Base-by-base conservation (phyloP, 306 rosid genomes). In the Pterocarpus santalinus region DNA sequence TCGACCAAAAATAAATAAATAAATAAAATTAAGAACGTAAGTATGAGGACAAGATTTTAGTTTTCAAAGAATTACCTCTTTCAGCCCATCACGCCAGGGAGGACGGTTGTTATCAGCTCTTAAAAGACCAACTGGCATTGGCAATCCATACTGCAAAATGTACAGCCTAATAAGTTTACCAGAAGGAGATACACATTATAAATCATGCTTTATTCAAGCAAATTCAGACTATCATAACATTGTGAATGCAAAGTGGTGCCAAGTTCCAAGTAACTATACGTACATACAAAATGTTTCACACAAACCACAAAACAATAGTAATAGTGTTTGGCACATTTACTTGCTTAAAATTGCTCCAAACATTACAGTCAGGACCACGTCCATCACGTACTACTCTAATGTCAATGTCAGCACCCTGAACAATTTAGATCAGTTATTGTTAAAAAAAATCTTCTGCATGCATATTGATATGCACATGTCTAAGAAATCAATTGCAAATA, bases 301-400 rank as follows among this genome's bases (percentile, higher is more conserved):
- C 16, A 13, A 44, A 57, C 62, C 55, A 73, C 70, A 52, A 41
- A 76, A 84, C 51, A 47, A 77, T 13, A 36, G 53, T 35, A 69
- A 60, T 62, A 30, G 36, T 38, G 17, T 79, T 58, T 12, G 67
- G 77, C 74, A 80, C 13, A 76, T 61, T 89, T 82, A 93, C 99
- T 97, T 95, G 99, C 88, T 91, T 91, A 87, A 95, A 95, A 83
- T 95, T 95, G 86, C 99, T 95, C 99, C 99, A 93, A 62, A 95
- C 94, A 72, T 95, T 95, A 85, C 97, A 83, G 87, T 95, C 88
- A 56, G 99, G 99, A 82, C 99, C 99, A 17, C 96, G 97, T 51
- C 99, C 99, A 88, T 95, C 97, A 28, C 98, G 95, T 65, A 95
- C 96, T 51, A 95, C 98, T 89, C 99, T 90, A 79, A 95, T 95